Conservation (phyloP, 495 filamentous ascomycete species). For the Alectoria sarmentosa region DNA sequence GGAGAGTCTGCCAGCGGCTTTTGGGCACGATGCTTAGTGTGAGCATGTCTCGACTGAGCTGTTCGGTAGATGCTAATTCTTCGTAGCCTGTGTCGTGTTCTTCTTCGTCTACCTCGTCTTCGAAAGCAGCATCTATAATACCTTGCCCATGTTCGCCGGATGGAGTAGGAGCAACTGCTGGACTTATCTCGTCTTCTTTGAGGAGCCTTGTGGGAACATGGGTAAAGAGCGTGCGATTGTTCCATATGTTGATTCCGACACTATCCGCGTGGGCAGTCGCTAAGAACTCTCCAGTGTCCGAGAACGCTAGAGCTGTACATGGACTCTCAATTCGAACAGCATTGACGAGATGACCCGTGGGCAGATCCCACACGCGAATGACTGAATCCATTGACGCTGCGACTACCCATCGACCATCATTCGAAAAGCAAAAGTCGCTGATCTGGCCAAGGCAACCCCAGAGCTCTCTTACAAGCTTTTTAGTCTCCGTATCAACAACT, state of each 20-base stretch:
- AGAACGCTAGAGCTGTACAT: constrained; percentile 80
- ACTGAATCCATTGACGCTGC: constrained; percentile 77
- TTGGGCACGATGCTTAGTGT: constrained; percentile 85
- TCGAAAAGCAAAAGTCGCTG: constrained; percentile 85
- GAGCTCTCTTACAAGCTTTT: constrained; percentile 82
- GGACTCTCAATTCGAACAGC: constrained; percentile 66
- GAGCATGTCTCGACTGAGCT: constrained; percentile 71
- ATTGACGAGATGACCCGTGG: constrained; percentile 91
- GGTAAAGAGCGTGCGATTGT: constrained; percentile 81
- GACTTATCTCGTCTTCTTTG: constrained; percentile 60
- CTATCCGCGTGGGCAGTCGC: constrained; percentile 79
- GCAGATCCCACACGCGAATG: constrained; percentile 89
- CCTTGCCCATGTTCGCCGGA: constrained; percentile 77
- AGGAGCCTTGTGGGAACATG: constrained; percentile 79
- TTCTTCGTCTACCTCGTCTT: constrained; percentile 41
- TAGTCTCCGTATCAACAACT: constrained; percentile 84
- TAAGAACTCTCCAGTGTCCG: constrained; percentile 82
- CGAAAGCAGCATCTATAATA: constrained; percentile 63
- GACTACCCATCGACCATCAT: constrained; percentile 89
- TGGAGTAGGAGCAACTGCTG: constrained; percentile 57
- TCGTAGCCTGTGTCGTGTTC: constrained; percentile 37
- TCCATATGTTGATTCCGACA: constrained; percentile 91
- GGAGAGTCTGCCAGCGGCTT: constrained; percentile 84
- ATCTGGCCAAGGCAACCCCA: constrained; percentile 79
- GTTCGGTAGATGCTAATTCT: constrained; percentile 49